Base-by-base conservation (phyloP, 129 eudicot species). In the Escallonia rubra region DNA sequence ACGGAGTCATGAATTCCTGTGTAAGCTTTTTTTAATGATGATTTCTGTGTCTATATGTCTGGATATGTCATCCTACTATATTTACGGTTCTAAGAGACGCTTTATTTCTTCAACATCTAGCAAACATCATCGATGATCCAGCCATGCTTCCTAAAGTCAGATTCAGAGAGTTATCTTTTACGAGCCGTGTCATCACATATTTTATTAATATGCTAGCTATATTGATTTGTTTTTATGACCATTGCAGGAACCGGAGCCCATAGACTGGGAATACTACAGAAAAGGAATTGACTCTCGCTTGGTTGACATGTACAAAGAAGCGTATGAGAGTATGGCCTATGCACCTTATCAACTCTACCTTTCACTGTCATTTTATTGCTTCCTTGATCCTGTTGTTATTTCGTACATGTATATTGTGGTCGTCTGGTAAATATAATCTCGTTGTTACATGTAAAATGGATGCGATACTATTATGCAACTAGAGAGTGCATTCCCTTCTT, bases 231-330 rank as follows among this genome's bases (percentile, higher is more conserved):
- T 59, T 34, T 40, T 59, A 50, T 69, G 44, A 52, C 64, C 60
- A 10, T 23, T 76, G 63, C 84, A 92, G 98, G 95, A 92, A 76
- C 98, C 98, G 67, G 95, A 86, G 76, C 89, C 98, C 48, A 77
- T 92, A 44, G 96, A 92, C 68, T 92, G 98, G 96, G 96, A 92
- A 55, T 92, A 86, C 74, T 92, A 92, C 83, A 89, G 98, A 67
- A 88, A 92, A 68, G 98, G 96, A 74, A 82, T 92, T 83, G 98
- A 96, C 63, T 81, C 89, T 54, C 87, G 90, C 69, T 77, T 92
- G 72, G 96, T 92, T 71, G 98, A 88, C 72, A 83, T 88, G 87
- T 92, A 86, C 81, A 92, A 92, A 79, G 91, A 92, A 69, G 95
- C 89, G 56, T 88, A 86, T 74, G 96, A 92, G 2, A 81, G 96